A percentile compares a stretch with the other conserved stretches of the same genome.
Evolutionary conservation across 139 green algal species (phyloP).

Genomic region (Nannochloris sp.): DNA sequence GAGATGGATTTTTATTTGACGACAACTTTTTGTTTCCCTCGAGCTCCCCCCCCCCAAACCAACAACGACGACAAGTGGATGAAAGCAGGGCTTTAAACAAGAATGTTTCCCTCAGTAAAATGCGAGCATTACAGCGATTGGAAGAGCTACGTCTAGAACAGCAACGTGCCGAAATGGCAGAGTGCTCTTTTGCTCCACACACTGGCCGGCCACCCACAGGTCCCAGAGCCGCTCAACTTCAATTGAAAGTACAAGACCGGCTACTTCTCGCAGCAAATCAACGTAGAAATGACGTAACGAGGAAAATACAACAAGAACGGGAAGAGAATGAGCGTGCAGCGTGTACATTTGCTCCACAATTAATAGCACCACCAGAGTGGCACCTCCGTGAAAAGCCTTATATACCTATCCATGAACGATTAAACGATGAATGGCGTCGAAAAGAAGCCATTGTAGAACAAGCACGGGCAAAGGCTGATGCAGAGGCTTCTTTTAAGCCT

Average conservation of each 20-base stretch:
- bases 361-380: neutral
- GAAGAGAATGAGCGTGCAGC: neutral
- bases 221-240: neutral
- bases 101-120: neutral
- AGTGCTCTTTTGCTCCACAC: neutral
- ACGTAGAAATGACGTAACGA: neutral
- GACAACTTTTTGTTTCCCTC: too few relatives aligned
- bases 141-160: neutral
- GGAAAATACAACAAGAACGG: neutral
- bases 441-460: neutral
- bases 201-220: neutral
- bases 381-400: neutral
- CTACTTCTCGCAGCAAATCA: neutral
- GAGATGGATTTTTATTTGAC: too few relatives aligned
- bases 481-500: neutral
- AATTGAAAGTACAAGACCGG: neutral
- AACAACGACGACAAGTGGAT: too few relatives aligned
- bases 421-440: neutral
- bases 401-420: neutral
- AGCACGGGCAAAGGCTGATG: neutral
- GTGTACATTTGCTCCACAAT: neutral
- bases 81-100: too few relatives aligned
- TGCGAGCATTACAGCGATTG: neutral
- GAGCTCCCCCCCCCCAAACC: too few relatives aligned
- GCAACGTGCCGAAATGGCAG: neutral